A percentile compares a stretch with the other conserved stretches of the same genome.
Evolutionary conservation across 2,329 filamentous ascomycete species (phyloP).

Genomic region (Whalleya microplaca): DNA sequence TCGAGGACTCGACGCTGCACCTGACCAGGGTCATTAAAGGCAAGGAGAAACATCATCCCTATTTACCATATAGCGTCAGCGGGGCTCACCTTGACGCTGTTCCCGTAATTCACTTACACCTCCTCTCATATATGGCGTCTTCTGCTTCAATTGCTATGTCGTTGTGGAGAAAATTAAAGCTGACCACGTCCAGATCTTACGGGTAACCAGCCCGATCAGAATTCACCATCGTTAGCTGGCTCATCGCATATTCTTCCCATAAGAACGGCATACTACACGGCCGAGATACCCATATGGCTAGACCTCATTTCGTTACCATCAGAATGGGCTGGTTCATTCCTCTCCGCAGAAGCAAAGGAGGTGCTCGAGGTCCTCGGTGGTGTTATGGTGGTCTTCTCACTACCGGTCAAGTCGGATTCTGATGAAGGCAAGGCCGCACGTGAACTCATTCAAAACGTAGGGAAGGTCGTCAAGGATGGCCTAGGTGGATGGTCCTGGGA

Average conservation of each 20-base stretch:
- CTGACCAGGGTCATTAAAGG: conserved; percentile 59
- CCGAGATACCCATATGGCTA: conserved; percentile 68
- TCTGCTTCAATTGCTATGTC: too few relatives aligned
- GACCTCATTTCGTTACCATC: conserved; percentile 57
- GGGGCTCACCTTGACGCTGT: too few relatives aligned
- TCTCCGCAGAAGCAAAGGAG: conserved; percentile 63
- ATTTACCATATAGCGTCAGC: not conserved
- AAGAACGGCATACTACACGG: conserved; percentile 64
- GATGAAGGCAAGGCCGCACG: conserved; percentile 36
- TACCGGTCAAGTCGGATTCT: conserved; percentile 37
- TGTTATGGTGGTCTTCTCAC: conserved; percentile 57
- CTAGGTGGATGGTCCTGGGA: conserved; percentile 68
- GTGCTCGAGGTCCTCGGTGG: conserved; percentile 65
- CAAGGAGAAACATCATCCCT: conserved; percentile 30
- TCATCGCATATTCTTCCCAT: conserved; percentile 60
- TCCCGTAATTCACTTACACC: too few relatives aligned
- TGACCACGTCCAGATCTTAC: conserved; percentile 52
- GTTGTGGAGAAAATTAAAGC: too few relatives aligned
- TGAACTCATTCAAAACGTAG: conserved; percentile 55
- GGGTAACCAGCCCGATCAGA: conserved; percentile 46
- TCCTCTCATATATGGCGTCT: too few relatives aligned
- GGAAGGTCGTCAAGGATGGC: conserved; percentile 58
- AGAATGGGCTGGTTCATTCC: conserved; percentile 63
- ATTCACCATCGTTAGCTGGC: conserved; percentile 55
- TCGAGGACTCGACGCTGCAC: conserved; percentile 49